Evolutionary conservation across 768 basidiomycete genomes (phyloP), one percentile per base, ranked within the genome.

Genomic region (Suillus decipiens): DNA sequence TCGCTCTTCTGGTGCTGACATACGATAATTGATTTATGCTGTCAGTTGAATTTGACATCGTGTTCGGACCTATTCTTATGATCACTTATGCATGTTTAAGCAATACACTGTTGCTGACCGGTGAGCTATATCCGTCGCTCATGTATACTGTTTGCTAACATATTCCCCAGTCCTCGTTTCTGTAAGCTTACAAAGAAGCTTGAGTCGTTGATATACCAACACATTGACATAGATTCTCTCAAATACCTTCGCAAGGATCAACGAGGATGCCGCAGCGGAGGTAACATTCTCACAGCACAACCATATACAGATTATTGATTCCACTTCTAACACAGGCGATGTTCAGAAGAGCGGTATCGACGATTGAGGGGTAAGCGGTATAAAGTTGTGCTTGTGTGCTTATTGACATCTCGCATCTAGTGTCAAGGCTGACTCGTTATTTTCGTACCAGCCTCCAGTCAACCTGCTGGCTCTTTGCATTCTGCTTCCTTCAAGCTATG

Each of bases 171-270:
- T 93, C 28, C 82, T 93, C 55, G 91, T 93, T 63, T 92, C 92
- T 66, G 91, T 92, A 72, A 63, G 88, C 75, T 31, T 5, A 36
- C 45, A 28, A 47, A 39, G 12, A 24, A 41, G 14, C 31, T 22
- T 33, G 11, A 37, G 15, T 45, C 36, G 10, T 17, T 17, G 14
- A 36, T 33, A 62, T 43, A 36, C 17, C 59, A 41, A 43, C 3
- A 19, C 8, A 67, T 79, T 45, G 71, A 73, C 37, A 8, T 68
- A 94, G 93, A 98, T 99, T 56, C 79, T 99, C 31, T 94, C 94
- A 7, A 93, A 98, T 71, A 98, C 97, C 0, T 99, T 99, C 73
- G 89, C 96, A 0, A 92, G 85, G 8, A 94, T 99, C 69, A 96
- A 89, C 66, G 90, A 93, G 68, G 95, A 98, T 75, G 97, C 96